Evolutionary conservation across 2,329 filamentous ascomycete genomes (phyloP).

Genomic region (Passalora sequoiae): DNA sequence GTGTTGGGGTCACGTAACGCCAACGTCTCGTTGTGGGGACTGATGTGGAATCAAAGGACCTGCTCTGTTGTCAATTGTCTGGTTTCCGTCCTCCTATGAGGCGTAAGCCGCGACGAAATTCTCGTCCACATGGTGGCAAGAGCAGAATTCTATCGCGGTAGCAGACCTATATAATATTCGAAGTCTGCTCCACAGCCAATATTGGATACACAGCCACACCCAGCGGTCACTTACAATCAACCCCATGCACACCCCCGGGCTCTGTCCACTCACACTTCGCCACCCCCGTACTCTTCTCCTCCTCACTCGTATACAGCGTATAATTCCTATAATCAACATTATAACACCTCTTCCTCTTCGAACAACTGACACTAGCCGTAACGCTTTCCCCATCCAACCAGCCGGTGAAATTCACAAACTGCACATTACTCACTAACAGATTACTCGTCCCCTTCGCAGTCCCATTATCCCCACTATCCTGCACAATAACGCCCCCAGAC

Average conservation of each 20-base stretch:
- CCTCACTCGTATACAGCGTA: constrained; percentile 31
- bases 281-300: constrained; percentile 31
- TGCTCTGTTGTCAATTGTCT: no score
- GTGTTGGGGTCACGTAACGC: no score
- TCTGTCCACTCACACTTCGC: constrained; percentile 37
- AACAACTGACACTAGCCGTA: constrained; percentile 46
- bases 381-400: constrained; percentile 32
- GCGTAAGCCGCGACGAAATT: no score
- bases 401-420: constrained; percentile 51
- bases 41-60: no score
- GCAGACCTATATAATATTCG: no score
- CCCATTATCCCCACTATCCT: constrained; percentile 50
- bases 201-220: no score
- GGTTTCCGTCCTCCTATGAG: no score
- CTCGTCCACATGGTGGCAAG: no score
- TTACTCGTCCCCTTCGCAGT: constrained; percentile 45
- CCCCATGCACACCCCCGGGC: constrained; percentile 38
- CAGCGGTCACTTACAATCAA: no score
- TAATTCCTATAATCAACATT: constrained; percentile 46
- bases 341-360: constrained; percentile 47
- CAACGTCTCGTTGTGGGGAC: no score
- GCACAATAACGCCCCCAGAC: constrained; percentile 41
- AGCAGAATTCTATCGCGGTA: no score
- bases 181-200: no score
- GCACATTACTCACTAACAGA: constrained; percentile 48